Evolutionary conservation across 805 yeast genomes (phyloP), one percentile per base, ranked within the genome.

Genomic region (Debaryomyces hansenii): DNA sequence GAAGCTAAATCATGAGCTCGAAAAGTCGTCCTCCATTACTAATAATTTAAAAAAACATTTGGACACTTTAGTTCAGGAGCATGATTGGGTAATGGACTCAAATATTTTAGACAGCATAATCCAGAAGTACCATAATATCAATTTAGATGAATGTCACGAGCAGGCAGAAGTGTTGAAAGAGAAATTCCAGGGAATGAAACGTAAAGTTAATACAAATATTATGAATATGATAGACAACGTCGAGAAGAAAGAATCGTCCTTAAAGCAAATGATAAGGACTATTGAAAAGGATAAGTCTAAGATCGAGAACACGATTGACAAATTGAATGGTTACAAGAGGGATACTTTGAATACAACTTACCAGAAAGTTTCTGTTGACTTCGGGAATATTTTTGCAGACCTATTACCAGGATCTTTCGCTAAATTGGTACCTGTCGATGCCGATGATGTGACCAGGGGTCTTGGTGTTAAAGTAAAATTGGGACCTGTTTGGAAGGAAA

Each of bases 401-500:
- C 74, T 94, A 41, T 71, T 94, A 44, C 97, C 97, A 0, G 89
- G 88, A 11, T 86, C 96, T 3, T 87, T 84, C 66, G 96, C 98
- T 2, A 90, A 90, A 64, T 75, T 92, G 49, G 96, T 85, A 11
- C 90, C 95, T 2, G 79, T 82, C 3, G 89, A 90, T 53, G 80
- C 81, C n/a, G 77, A 78, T 57, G 95, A 89, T 58, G 87, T 94
- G 8, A 87, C 96, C 0, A 81, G 86, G 54, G 99, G 99, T 15
- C 73, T 94, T 12, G 96, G 89, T 60, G 94, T 94, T 20, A 85
- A 83, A 58, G 98, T 94, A 1, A 83, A 87, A 60, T 72, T 94
- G 12, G 99, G 99, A 3, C 83, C 79, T 38, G 89, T 92, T 4
- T 94, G 99, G 99, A 94, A 92, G 62, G 96, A 91, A 56, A 87